Percentiles rank a stretch among this genome's conserved stretches.
These are phyloP conservation scores for Antarctomyces pellizariae DNA, from an alignment of 495 filamentous ascomycete species.

Conservation along the genomic window DNA sequence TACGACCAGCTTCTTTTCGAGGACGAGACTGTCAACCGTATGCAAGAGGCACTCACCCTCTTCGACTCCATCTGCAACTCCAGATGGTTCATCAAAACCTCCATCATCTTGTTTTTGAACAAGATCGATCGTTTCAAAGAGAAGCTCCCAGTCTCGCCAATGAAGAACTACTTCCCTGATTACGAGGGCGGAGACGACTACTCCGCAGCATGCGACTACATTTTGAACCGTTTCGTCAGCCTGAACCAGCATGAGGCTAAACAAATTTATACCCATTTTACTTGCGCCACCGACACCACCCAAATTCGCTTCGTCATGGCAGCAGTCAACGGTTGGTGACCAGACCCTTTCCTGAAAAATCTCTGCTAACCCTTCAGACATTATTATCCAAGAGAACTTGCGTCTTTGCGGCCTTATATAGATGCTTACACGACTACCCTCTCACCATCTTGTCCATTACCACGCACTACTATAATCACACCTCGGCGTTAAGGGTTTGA, in stretches of 20 bases:
- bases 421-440: slow-evolving; percentile 7
- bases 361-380: slow-evolving; percentile 38
- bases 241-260: slow-evolving; percentile 97
- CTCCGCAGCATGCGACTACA: slow-evolving; percentile 83
- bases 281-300: slow-evolving; percentile 90
- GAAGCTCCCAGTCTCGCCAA: slow-evolving; percentile 95
- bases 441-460: slow-evolving; percentile 6
- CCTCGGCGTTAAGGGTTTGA: slow-evolving; percentile 8
- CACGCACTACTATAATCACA: slow-evolving; percentile 8
- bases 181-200: slow-evolving; percentile 93
- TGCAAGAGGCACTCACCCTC: slow-evolving; percentile 94
- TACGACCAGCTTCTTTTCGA: slow-evolving; percentile 97
- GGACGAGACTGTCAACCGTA: slow-evolving; percentile 88
- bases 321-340: slow-evolving; percentile 76
- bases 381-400: slow-evolving; percentile 99
- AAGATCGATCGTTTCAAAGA: slow-evolving; percentile 99
- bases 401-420: slow-evolving; percentile 95
- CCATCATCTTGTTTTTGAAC: slow-evolving; percentile 98
- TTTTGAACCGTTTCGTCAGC: slow-evolving; percentile 88
- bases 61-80: slow-evolving; percentile 99
- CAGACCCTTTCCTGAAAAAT: not conserved
- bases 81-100: slow-evolving; percentile 97
- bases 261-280: slow-evolving; percentile 99
- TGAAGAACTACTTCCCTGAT: slow-evolving; percentile 99
- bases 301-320: slow-evolving; percentile 99